Conservation (phyloP, 257 asterid genomes). For the Solanum appendiculatum region DNA sequence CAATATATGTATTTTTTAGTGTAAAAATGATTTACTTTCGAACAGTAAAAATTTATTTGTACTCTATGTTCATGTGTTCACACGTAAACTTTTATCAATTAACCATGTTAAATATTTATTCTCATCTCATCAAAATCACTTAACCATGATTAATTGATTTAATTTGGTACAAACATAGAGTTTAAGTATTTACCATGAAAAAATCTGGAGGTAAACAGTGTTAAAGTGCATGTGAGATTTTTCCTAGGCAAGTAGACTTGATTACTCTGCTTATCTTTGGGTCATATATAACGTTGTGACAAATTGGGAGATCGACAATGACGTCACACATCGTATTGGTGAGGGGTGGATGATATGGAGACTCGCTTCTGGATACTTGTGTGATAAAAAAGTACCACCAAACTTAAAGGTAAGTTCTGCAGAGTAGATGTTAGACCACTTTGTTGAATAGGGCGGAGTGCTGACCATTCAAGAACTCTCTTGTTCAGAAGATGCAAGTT, state of each 20-base stretch:
- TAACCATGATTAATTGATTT: not conserved
- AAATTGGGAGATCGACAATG: not conserved
- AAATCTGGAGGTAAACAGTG: too few species aligned
- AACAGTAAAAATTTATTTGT: not conserved
- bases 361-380: too few species aligned
- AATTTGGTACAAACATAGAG: not conserved
- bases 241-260: not conserved
- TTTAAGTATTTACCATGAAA: not conserved
- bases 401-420: too few species aligned
- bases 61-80: not conserved
- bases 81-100: not conserved
- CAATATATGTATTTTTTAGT: too few species aligned
- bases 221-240: not conserved
- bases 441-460: too few species aligned
- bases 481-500: too few species aligned
- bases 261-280: constrained; percentile 7
- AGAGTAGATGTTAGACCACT: too few species aligned
- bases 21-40: too few species aligned
- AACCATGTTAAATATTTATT: not conserved
- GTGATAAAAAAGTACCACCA: too few species aligned
- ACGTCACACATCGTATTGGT: too few species aligned
- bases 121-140: not conserved
- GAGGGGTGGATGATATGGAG: too few species aligned
- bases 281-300: not conserved
- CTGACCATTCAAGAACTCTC: too few species aligned